phyloP scores from a whole-genome alignment of 1,284 basidiomycete species.

The Ustilago loliicola region DNA sequence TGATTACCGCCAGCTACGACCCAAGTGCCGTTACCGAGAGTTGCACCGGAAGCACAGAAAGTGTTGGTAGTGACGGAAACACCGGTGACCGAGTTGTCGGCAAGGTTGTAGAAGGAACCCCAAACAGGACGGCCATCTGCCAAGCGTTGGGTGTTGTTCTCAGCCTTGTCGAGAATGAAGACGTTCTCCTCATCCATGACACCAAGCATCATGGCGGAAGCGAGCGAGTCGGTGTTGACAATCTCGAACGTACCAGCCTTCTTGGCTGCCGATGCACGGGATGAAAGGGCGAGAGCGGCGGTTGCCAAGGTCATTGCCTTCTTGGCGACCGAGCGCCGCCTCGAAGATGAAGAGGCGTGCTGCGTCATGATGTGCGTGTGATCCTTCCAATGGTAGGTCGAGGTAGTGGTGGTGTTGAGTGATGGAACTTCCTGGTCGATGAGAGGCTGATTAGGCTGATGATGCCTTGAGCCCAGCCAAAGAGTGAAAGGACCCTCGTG shows the following conservation, averaged over 20 bases:
- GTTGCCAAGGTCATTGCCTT: slow-evolving; percentile 35
- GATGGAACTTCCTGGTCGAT: too few species aligned
- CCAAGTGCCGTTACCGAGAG: slow-evolving; percentile 71
- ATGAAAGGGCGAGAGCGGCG: slow-evolving; percentile 37
- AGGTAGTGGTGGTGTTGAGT: not conserved
- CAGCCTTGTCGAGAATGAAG: slow-evolving; percentile 71
- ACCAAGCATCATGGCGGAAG: slow-evolving; percentile 70
- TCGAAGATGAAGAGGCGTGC: slow-evolving; percentile 27
- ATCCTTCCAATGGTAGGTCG: not conserved
- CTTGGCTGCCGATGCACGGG: slow-evolving; percentile 18
- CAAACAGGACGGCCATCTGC: slow-evolving; percentile 60
- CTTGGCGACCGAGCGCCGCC: slow-evolving; percentile 32
- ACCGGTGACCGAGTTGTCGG: slow-evolving; percentile 59
- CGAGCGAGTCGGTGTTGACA: slow-evolving; percentile 61
- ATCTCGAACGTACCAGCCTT: slow-evolving; percentile 61
- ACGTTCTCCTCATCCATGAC: slow-evolving; percentile 67
- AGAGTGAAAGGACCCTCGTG: not conserved
- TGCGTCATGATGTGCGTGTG: slow-evolving; percentile 23
- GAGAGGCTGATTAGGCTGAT: not conserved
- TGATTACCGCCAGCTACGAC: slow-evolving; percentile 71
- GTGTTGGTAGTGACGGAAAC: slow-evolving; percentile 69
- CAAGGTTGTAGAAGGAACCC: slow-evolving; percentile 62
- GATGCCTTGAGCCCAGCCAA: not conserved
- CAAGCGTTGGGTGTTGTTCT: slow-evolving; percentile 66
- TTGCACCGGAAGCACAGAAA: slow-evolving; percentile 70